Evolutionary conservation across 768 basidiomycete genomes (phyloP), one percentile per base, ranked within the genome.

Genomic region (Amyloporia xantha): DNA sequence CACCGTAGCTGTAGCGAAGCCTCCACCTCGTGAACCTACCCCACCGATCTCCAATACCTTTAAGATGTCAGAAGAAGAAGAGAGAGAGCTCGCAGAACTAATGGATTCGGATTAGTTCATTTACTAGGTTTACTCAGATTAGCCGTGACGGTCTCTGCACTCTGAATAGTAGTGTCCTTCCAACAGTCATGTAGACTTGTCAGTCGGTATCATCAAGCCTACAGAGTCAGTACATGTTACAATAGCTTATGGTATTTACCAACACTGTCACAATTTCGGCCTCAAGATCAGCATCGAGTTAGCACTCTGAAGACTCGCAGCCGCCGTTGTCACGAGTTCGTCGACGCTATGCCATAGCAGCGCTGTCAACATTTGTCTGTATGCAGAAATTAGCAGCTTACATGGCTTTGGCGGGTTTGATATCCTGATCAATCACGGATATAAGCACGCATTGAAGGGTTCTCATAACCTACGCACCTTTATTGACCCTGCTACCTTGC

Each of bases 371-470:
- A n/a, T n/a, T n/a, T n/a, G n/a, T n/a, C n/a, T n/a, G n/a, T n/a
- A n/a, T n/a, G n/a, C n/a, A n/a, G n/a, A n/a, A n/a, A n/a, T n/a
- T n/a, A n/a, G 39, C 9, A 7, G 68, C 82, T 64, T 57, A 87
- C 86, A 94, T 94, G 50, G 78, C 78, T 63, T 84, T 86, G 4
- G 91, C 92, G 1, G 90, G 83, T 61, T 88, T 85, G 61, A 94
- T 79, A 38, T 91, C 86, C 79, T 81, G 45, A 7, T 7, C n/a
- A 7, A 7, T 41, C 21, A 33, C 15, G 30, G 15, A 33, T 15
- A 7, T 15, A 7, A 33, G 41, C 25, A 42, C 56, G 21, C 56
- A 51, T 33, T 47, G 26, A 44, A 13, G 19, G 19, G 44, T 19
- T 7, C 75, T 41, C 50, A n/a, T n/a, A n/a, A n/a, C n/a, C n/a